phyloP scores from a whole-genome alignment of 140 eudicot genomes.

The Bidens hawaiensis region DNA sequence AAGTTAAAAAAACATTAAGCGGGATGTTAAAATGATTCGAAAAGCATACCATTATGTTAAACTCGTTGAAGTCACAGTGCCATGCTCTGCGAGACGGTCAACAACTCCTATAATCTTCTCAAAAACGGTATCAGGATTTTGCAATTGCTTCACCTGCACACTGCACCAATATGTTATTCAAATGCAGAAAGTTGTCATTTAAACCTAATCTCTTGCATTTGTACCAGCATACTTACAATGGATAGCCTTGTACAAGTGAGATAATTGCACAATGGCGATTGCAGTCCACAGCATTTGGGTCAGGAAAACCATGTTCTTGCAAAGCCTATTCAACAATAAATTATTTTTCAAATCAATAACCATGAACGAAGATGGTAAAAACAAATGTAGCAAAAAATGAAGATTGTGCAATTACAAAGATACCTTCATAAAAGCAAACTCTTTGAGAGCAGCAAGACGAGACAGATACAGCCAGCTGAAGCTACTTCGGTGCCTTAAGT shows the following conservation, averaged over 20 bases:
- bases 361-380: not conserved
- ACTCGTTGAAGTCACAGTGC: conserved; percentile 97
- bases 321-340: conserved; percentile 47
- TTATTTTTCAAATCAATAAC: not conserved
- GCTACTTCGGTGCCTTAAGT: conserved; percentile 87
- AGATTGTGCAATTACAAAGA: not conserved
- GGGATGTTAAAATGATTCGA: conserved; percentile 10
- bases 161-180: conserved; percentile 37
- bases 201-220: not conserved
- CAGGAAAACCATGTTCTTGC: conserved; percentile 93
- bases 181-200: not conserved
- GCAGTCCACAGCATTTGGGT: conserved; percentile 92
- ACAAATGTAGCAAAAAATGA: not conserved
- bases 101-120: conserved; percentile 71
- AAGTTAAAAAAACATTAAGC: not conserved
- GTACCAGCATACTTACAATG: conserved; percentile 58
- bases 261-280: conserved; percentile 94
- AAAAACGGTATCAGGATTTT: conserved; percentile 69
- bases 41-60: conserved; percentile 63
- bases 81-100: conserved; percentile 91
- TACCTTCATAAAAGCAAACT: conserved; percentile 98
- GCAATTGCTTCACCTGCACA: conserved; percentile 92
- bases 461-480: conserved; percentile 90
- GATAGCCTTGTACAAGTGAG: conserved; percentile 95
- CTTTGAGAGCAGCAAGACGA: conserved; percentile 95